Evolutionary conservation across 2,329 filamentous ascomycete genomes (phyloP), one percentile per base, ranked within the genome.

Genomic region (Ceratocystis alfenasii): DNA sequence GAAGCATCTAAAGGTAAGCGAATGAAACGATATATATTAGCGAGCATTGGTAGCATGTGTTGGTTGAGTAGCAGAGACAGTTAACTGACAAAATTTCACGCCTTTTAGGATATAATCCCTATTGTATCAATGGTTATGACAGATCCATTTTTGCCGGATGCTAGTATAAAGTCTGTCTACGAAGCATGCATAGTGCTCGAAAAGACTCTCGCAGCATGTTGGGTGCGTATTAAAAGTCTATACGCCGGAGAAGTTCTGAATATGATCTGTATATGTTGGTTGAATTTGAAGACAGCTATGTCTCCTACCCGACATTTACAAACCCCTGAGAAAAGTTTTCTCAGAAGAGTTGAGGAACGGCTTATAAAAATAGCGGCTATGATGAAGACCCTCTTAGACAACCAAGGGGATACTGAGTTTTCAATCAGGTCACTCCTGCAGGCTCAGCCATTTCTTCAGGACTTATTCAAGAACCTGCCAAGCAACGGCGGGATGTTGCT

Each of bases 401-500:
- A 17, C 53, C 28, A 50, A 30, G 3, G 30, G 12, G 6, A 12
- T 15, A 36, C n/a, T 74, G 62, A 25, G 12, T 44, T 41, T 20
- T 5, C 36, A 15, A 36, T 68, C 20, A 8, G 36, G n/a, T 20
- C 36, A 15, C 17, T 67, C 10, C 5, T 65, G 7, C 44, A 65
- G 7, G 25, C 30, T 12, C 55, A 62, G 36, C 63, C 66, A 20
- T 15, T 15, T 10, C 63, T 67, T n/a, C 8, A 15, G 25, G 33
- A 25, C 22, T 53, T 67, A 63, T 48, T 65, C 57, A 45, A 63
- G 50, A 15, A 62, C 25, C n/a, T 55, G 63, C 50, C 28, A 46
- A n/a, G 69, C 67, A 69, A 83, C 82, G 64, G 83, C 79, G 59
- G 87, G 84, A 74, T 87, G 85, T 79, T 96, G 92, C 76, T 97